phyloP scores from a whole-genome alignment of 2,329 filamentous ascomycete genomes.

The Fusarium metavorans region DNA sequence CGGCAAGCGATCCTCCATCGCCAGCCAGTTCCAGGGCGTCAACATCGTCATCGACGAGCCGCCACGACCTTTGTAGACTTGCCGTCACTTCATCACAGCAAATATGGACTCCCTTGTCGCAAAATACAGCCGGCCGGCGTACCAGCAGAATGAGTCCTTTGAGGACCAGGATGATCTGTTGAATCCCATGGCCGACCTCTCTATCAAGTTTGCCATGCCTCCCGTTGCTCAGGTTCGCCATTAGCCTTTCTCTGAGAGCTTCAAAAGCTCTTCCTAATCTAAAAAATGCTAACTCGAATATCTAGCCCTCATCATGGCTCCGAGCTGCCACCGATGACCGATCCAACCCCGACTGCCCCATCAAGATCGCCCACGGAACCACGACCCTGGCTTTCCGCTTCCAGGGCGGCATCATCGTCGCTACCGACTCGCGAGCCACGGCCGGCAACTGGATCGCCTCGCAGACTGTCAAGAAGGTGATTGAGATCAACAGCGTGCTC shows the following conservation, averaged over 20 bases:
- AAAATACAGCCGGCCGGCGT: conserved; percentile 85
- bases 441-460: conserved; percentile 99
- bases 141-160: conserved; percentile 78
- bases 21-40: conserved; percentile 15
- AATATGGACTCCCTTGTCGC: conserved; percentile 93
- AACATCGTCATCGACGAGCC: conserved; percentile 13
- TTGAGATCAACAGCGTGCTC: conserved; percentile 95
- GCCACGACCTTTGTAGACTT: conserved; percentile 18
- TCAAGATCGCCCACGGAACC: conserved; percentile 99
- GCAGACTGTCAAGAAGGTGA: conserved; percentile 99
- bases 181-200: conserved; percentile 79
- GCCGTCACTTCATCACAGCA: conserved; percentile 27
- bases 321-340: conserved; percentile 97
- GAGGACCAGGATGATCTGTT: conserved; percentile 79
- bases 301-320: conserved; percentile 90
- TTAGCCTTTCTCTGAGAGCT: not conserved
- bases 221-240: conserved; percentile 85
- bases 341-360: conserved; percentile 95
- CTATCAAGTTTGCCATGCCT: conserved; percentile 94
- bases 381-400: conserved; percentile 98
- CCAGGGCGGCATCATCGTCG: conserved; percentile 97
- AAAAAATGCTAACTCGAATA: conserved; percentile 14
- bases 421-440: conserved; percentile 96
- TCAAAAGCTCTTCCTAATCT: not conserved
- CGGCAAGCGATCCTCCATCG: conserved; percentile 3